A percentile compares a stretch with the other conserved stretches of the same genome.
These are phyloP conservation scores for Fermentozyma sake DNA, from an alignment of 1,139 yeast genomes.

Conservation along the genomic window DNA sequence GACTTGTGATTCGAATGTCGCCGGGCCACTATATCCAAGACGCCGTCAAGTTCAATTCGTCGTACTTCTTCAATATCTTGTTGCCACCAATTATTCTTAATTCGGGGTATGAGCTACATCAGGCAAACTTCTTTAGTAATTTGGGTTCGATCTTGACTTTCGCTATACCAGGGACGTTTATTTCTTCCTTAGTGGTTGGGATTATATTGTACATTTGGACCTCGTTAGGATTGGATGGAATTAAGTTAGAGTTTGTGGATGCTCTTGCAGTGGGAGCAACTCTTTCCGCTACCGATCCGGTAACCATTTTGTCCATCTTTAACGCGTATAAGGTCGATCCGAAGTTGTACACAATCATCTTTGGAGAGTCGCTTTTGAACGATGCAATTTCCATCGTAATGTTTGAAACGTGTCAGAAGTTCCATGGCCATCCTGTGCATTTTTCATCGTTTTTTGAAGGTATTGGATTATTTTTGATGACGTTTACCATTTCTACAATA, in stretches of 20 bases:
- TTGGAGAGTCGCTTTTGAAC: constrained; percentile 91
- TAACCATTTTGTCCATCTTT: constrained; percentile 91
- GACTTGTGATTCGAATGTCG: constrained; percentile 77
- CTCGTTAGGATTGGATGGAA: constrained; percentile 82
- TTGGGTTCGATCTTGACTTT: constrained; percentile 87
- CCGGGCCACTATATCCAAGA: constrained; percentile 98
- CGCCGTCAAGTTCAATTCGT: constrained; percentile 90
- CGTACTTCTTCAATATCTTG: constrained; percentile 88
- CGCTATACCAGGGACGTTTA: constrained; percentile 96
- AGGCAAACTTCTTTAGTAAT: constrained; percentile 89
- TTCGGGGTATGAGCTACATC: constrained; percentile 95
- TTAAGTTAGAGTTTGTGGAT: constrained; percentile 86
- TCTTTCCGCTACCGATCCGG: constrained; percentile 96
- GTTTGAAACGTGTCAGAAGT: constrained; percentile 98
- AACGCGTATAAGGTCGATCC: constrained; percentile 98
- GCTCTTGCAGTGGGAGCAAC: constrained; percentile 98
- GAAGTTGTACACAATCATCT: constrained; percentile 89
- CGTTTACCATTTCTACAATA: constrained; percentile 86
- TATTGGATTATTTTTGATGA: constrained; percentile 87
- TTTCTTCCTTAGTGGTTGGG: constrained; percentile 87
- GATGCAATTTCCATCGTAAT: constrained; percentile 98
- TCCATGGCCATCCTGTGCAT: constrained; percentile 78
- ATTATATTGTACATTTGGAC: constrained; percentile 86
- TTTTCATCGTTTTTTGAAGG: constrained; percentile 86
- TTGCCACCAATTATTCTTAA: constrained; percentile 95